These are phyloP conservation scores for Paramecium sonneborni DNA, from an alignment of 73 alveolate species.

Conservation along the genomic window DNA sequence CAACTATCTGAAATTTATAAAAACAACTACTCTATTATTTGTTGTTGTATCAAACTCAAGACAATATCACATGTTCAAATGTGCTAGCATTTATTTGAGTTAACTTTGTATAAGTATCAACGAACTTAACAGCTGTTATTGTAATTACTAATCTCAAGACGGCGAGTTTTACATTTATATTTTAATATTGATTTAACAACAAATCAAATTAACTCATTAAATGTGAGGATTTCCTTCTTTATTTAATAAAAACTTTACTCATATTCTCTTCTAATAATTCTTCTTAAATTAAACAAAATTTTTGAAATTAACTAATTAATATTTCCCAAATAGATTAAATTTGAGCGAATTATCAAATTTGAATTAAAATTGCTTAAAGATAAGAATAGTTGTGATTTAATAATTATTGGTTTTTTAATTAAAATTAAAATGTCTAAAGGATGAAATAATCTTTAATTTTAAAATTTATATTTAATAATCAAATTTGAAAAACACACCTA, in stretches of 20 bases:
- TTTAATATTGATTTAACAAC: constrained; percentile 32
- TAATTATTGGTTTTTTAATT: too few species aligned
- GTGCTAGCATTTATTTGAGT: constrained; percentile 30
- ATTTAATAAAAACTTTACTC: not conserved
- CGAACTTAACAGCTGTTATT: not conserved
- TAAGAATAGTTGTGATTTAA: too few species aligned
- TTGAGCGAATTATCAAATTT: too few species aligned
- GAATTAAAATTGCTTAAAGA: too few species aligned
- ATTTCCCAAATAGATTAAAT: too few species aligned
- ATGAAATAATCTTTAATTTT: too few species aligned
- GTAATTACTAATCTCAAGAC: not conserved
- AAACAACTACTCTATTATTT: not conserved
- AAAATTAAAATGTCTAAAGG: too few species aligned
- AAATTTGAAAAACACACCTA: too few species aligned
- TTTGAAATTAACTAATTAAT: too few species aligned
- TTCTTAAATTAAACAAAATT: too few species aligned
- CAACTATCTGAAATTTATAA: too few species aligned
- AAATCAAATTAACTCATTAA: not conserved
- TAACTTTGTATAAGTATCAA: not conserved
- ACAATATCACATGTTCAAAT: not conserved
- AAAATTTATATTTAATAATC: too few species aligned
- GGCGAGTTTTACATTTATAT: constrained; percentile 1
- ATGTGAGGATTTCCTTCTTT: not conserved
- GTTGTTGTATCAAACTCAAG: not conserved
- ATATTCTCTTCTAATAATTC: not conserved